Base-by-base conservation (phyloP, 495 filamentous ascomycete species). In the Podospora sp. region DNA sequence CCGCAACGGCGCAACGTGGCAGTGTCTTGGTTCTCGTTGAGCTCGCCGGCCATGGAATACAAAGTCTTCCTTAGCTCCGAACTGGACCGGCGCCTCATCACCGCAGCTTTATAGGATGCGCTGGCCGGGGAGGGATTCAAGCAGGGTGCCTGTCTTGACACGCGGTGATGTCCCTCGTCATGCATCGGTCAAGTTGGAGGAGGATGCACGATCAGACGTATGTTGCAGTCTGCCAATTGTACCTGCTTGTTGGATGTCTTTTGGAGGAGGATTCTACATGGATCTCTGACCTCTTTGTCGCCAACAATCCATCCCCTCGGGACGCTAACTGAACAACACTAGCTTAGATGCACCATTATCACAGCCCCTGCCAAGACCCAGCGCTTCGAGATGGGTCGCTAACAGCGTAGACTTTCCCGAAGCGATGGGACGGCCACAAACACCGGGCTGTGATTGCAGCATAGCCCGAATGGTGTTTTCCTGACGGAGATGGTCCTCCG, bases 271-370 rank as follows among this genome's bases (percentile, higher is more conserved):
- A 33, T 33, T 33, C 29, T 33, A 46, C 40, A 14, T 46, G 40
- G 5, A 46, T 2, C 40, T 3, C 29, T 33, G 29, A 33, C 29
- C 29, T 33, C 29, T 4, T 33, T 33, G 29, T 8, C 29, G 29
- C 29, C 29, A 33, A 3, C 29, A 8, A 33, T 46, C 40, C 40
- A 14, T 6, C 14, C 40, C 14, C 14, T 46, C 12, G 40, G 40
- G 40, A 18, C 11, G 9, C 40, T 11, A 46, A 55, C 52, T n/a
- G n/a, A n/a, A n/a, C n/a, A n/a, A 18, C 11, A 2, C 40, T 11
- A 46, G 22, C 52, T 55, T 55, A 55, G 52, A 55, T 55, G 52
- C 8, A 11, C 5, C 52, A 22, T n/a, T 55, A 55, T 55, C 52
- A 3, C 2, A 26, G 9, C 2, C 7, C n/a, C 2, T 6, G 1